Percentiles rank a stretch among this genome's conserved stretches.
Evolutionary conservation across 352 stramenopile species (phyloP).

Genomic region (Blastocystis sp.): DNA sequence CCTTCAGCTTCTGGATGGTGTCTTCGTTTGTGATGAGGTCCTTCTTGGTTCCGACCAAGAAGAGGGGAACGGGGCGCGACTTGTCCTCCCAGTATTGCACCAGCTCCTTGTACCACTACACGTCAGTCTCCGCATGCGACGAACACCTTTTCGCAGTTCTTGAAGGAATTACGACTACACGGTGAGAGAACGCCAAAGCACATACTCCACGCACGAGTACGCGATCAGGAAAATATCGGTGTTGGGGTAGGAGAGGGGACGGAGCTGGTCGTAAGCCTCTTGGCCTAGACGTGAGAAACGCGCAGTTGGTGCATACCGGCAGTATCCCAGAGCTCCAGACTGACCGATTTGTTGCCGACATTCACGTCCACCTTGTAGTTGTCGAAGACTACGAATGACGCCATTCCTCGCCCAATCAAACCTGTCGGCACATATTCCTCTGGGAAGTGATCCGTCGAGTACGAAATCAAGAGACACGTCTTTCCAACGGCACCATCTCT

Average conservation of each 20-base stretch:
- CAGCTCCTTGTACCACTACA: constrained; percentile 76
- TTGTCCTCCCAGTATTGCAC: constrained; percentile 75
- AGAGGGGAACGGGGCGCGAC: constrained; percentile 84
- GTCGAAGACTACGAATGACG: constrained; percentile 76
- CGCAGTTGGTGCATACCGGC: constrained; percentile 77
- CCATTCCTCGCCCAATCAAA: background rate
- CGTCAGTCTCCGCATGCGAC: constrained; percentile 31
- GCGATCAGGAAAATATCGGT: constrained; percentile 94
- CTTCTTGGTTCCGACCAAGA: constrained; percentile 91
- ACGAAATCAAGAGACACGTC: constrained; percentile 93
- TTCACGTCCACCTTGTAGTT: constrained; percentile 79
- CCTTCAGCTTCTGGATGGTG: constrained; percentile 84
- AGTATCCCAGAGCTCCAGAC: constrained; percentile 93
- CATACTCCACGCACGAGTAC: constrained; percentile 84
- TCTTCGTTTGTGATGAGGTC: constrained; percentile 88
- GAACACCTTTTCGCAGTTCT: constrained; percentile 92
- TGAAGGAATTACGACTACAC: constrained; percentile 86
- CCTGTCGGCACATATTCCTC: constrained; percentile 92
- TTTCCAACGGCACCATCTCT: constrained; percentile 93
- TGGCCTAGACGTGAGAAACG: constrained; percentile 78
- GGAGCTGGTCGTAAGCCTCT: constrained; percentile 92
- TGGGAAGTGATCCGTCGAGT: constrained; percentile 94
- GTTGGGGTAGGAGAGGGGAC: constrained; percentile 91
- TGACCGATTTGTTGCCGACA: constrained; percentile 90
- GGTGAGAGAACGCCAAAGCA: constrained; percentile 5